phyloP scores from a whole-genome alignment of 441 rosid species.

The Bocquillonia castaneifolia region DNA sequence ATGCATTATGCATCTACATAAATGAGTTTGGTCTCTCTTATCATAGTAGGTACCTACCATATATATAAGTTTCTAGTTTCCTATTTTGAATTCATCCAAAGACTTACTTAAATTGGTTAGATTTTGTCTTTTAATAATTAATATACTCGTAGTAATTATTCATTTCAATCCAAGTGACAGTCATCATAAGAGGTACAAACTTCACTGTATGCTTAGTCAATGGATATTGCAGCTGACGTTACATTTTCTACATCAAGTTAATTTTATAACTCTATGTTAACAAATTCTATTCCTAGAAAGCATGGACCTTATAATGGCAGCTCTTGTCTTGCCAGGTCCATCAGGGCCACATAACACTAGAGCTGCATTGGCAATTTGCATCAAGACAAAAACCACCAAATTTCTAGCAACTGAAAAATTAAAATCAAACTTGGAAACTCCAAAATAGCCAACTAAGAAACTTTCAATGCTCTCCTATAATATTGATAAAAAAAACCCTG shows the following conservation, averaged over 20 bases:
- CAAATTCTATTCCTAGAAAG: neutral
- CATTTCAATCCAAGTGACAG: neutral
- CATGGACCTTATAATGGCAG: neutral
- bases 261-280: neutral
- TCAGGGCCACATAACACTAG: neutral
- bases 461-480: neutral
- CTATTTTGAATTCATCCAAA: neutral
- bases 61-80: neutral
- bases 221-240: neutral
- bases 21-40: neutral
- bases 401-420: neutral
- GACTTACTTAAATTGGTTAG: neutral
- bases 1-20: neutral
- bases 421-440: neutral
- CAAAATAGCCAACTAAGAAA: neutral
- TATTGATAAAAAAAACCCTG: neutral
- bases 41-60: neutral
- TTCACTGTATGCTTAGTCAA: neutral
- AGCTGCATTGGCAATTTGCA: neutral
- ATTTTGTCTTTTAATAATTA: neutral
- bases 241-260: neutral
- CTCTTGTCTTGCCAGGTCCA: neutral
- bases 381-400: neutral
- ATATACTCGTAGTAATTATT: neutral
- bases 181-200: neutral